Base-by-base conservation (phyloP, 2,329 filamentous ascomycete genomes). In the Lachnellula cervina region DNA sequence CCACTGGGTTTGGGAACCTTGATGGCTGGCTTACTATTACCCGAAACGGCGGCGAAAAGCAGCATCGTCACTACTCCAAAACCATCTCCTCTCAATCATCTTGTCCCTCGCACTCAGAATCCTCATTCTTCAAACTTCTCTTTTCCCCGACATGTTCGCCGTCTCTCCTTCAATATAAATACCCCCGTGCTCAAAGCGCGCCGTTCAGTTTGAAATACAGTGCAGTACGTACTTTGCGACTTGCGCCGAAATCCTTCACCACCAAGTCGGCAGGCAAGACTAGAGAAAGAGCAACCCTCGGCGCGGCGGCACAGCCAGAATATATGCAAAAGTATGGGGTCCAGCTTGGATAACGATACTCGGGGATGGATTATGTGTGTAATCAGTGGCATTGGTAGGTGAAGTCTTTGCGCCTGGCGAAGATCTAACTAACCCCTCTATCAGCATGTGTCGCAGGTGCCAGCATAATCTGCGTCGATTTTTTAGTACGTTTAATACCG, bases 301-400 rank as follows among this genome's bases (percentile, higher is more conserved):
- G 9, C 32, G n/a, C 21, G 35, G 17, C 48, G 42, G 19, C 34
- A 34, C 34, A 32, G 28, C 3, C 28, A 11, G 32, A 37, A 8
- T 23, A 38, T n/a, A 11, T 17, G 6, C 46, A 32, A 8, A 32
- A 32, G 8, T 17, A n/a, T 16, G 46, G 19, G n/a, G 46, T 13
- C 48, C 17, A 19, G 34, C 17, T 55, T 88, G 62, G 80, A 84
- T 70, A 94, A 93, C 76, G 93, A 97, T 76, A 87, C 87, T 60
- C 84, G 91, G 61, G 93, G 94, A 67, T 97, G 93, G 93, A 87
- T 97, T 65, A 90, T 97, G 88, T 86, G 80, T 67, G 78, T 91
- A 62, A 90, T 92, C 72, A 96, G 91, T 68, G 84, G 91, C 53
- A 73, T 84, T 60, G 83, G 83, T 86, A 66, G 56, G 80, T 77